Percentiles rank a stretch among this genome's conserved stretches.
Evolutionary conservation across 768 basidiomycete species (phyloP).

Genomic region (Rhodotorula taiwanensis): DNA sequence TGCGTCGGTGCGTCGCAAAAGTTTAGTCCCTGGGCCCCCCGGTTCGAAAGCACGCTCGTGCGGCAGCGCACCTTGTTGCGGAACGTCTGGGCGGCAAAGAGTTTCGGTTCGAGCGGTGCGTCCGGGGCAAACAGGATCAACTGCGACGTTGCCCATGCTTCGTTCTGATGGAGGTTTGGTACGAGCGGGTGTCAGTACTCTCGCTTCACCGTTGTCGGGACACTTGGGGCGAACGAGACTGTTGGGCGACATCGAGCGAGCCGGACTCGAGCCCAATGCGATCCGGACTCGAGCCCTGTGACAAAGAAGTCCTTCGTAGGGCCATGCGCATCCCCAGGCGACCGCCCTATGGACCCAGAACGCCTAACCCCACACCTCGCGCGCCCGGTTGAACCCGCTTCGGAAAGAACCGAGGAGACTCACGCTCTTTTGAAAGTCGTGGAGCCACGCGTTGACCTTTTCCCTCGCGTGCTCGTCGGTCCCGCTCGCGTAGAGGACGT

Average conservation of each 20-base stretch:
- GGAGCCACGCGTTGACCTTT: constrained; percentile 86
- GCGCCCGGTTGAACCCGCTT: not conserved
- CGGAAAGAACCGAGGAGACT: constrained; percentile 47
- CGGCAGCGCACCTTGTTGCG: constrained; percentile 68
- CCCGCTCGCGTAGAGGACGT: constrained; percentile 47
- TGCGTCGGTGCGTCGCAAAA: not conserved
- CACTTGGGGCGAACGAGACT: too few species aligned
- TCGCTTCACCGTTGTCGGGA: too few species aligned
- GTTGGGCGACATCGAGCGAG: too few species aligned
- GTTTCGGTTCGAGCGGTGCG: constrained; percentile 67
- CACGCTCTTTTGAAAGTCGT: constrained; percentile 99
- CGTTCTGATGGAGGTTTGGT: constrained; percentile 66
- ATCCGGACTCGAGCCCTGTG: not conserved
- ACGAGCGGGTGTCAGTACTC: too few species aligned
- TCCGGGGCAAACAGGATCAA: constrained; percentile 75
- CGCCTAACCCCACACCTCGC: too few species aligned
- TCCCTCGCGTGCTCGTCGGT: constrained; percentile 71
- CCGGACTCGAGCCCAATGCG: too few species aligned
- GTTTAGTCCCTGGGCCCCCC: constrained; percentile 38
- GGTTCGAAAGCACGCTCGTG: not conserved
- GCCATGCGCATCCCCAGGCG: too few species aligned
- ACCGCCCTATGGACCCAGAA: too few species aligned
- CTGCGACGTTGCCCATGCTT: constrained; percentile 95
- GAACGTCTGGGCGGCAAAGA: constrained; percentile 96
- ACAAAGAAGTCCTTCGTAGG: too few species aligned